Percentiles rank a stretch among this genome's conserved stretches.
Evolutionary conservation across 2,329 filamentous ascomycete genomes (phyloP).

Genomic region (Aspergillus neotritici): DNA sequence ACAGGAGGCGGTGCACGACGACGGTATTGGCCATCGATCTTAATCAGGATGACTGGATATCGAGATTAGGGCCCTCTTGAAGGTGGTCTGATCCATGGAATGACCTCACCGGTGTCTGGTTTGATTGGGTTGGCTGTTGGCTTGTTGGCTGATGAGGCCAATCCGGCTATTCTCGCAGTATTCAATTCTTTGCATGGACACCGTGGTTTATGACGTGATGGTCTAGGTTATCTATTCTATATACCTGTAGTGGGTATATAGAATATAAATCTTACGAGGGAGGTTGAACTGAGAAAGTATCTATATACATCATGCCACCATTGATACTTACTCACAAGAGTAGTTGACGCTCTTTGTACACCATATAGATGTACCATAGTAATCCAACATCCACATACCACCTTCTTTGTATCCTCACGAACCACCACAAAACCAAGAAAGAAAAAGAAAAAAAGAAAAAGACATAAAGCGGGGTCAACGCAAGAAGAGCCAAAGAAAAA

Average conservation of each 20-base stretch:
- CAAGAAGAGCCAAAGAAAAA: too few relatives aligned
- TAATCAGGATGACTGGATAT: not conserved
- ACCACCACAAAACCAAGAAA: too few relatives aligned
- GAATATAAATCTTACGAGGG: too few relatives aligned
- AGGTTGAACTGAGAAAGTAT: too few relatives aligned
- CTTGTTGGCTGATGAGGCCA: slow-evolving; percentile 1
- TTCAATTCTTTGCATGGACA: not conserved
- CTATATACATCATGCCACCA: too few relatives aligned
- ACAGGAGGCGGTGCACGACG: too few relatives aligned
- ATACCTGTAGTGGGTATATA: too few relatives aligned
- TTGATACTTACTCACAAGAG: too few relatives aligned
- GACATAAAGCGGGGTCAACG: too few relatives aligned
- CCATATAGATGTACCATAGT: slow-evolving; percentile 1
- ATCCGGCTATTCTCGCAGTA: not conserved
- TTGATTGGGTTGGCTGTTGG: slow-evolving; percentile 1
- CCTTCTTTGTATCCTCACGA: not conserved
- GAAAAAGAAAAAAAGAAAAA: too few relatives aligned
- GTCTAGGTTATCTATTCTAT: not conserved
- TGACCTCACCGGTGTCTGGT: slow-evolving; percentile 1
- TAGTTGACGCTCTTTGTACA: not conserved
- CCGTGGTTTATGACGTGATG: too few relatives aligned
- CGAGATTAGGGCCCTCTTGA: not conserved
- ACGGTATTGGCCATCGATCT: too few relatives aligned
- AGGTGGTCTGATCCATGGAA: slow-evolving; percentile 4
- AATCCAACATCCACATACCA: not conserved